Base-by-base conservation (phyloP, 192 early-diverging fungal species). In the Backusella luteola region DNA sequence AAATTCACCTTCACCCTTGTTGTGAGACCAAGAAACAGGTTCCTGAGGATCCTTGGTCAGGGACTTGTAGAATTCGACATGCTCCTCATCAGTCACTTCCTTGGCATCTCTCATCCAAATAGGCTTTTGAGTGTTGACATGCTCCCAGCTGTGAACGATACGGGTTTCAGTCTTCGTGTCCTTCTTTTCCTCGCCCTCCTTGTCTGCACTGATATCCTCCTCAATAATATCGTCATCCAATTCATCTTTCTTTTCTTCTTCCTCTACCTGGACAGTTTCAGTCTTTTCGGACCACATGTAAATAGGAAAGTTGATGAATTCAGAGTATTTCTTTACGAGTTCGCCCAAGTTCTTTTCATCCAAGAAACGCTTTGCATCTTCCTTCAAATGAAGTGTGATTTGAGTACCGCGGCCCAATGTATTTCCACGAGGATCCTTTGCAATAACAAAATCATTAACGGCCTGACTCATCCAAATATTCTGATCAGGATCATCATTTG, bases 221-320 rank as follows among this genome's bases (percentile, higher is more conserved):
- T 90, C 88, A 21, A 85, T 83, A 21, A 75, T 66, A 23, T 85
- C 83, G 38, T 84, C 56, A 3, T 81, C 71, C 5, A 78, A 81
- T 6, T 77, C 80, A 32, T 73, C 66, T 15, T 49, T 49, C 46
- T 69, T 77, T 46, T 75, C 86, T 26, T 87, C 83, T 38, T 81
- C 81, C 14, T 88, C 80, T 32, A 87, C 76, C 36, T 89, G 85
- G 49, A 93, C 85, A 2, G 84, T 86, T 78, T 91, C 88, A 44
- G 89, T 88, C 71, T 88, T 87, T 4, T 79, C 82, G 17, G 87
- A 76, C 87, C 92, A 94, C 34, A 97, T 73, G 74, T 92, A 93
- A 83, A 99, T 99, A n/a, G 96, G 96, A 87, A 99, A 99, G 56
- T 93, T 97, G 81, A 99, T 97, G 85, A 98, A 99, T 84, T 98